Percentiles rank a stretch among this genome's conserved stretches.
Conservation (phyloP, 495 filamentous ascomycete genomes). For the Ramalina peruviana region DNA sequence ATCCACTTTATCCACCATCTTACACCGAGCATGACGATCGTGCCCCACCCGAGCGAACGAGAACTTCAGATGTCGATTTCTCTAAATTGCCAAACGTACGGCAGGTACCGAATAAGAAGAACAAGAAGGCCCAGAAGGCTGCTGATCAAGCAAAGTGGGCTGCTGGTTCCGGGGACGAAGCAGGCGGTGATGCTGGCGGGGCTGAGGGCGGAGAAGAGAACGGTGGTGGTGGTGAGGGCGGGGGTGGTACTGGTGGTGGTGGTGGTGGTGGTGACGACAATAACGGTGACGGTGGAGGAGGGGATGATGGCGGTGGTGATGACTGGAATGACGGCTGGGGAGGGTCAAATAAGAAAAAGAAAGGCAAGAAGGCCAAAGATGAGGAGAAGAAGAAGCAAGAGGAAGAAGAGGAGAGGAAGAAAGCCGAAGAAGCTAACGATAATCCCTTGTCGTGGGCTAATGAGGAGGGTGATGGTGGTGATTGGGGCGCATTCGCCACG, state of each 20-base stretch:
- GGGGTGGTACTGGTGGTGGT: constrained; percentile 21
- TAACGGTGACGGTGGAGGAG: constrained; percentile 25
- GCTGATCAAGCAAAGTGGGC: constrained; percentile 17
- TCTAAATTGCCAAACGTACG: constrained; percentile 36
- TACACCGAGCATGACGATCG: constrained; percentile 13
- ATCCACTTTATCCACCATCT: not conserved
- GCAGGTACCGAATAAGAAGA: constrained; percentile 32
- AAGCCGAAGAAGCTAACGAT: constrained; percentile 15
- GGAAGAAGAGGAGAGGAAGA: constrained; percentile 19
- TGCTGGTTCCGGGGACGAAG: constrained; percentile 19
- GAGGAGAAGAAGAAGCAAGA: constrained; percentile 23
- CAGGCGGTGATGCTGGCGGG: constrained; percentile 17
- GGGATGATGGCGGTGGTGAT: constrained; percentile 26
- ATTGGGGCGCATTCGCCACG: constrained; percentile 17
- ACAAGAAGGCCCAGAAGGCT: constrained; percentile 26
- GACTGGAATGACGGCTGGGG: constrained; percentile 28
- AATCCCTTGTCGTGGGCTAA: constrained; percentile 20
- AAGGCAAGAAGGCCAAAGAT: constrained; percentile 22
- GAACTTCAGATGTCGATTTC: constrained; percentile 33
- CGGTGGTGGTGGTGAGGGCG: constrained; percentile 15
- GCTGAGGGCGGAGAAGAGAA: constrained; percentile 16
- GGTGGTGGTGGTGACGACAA: constrained; percentile 23
- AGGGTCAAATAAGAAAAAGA: constrained; percentile 27
- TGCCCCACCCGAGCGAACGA: constrained; percentile 18
- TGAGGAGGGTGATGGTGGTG: constrained; percentile 26